Conservation (phyloP, 768 basidiomycete genomes). For the Auriscalpium orientale region DNA sequence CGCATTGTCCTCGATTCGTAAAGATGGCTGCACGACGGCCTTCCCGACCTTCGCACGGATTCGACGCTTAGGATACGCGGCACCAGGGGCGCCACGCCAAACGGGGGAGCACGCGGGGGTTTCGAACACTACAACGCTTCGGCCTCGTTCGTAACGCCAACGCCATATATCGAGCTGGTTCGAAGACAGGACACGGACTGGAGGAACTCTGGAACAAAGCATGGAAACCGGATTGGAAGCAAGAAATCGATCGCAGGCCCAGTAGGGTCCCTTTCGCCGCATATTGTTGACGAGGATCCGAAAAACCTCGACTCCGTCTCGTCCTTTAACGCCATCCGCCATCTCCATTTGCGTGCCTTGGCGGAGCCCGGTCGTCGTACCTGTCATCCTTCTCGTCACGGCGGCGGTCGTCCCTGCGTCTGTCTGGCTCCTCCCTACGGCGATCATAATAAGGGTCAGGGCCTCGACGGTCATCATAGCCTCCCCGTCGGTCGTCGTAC, state of each 20-base stretch:
- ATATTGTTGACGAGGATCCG: constrained; percentile 10
- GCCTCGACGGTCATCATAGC: constrained; percentile 73
- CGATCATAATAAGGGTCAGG: constrained; percentile 86
- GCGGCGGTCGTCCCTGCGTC: constrained; percentile 66
- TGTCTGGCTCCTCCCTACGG: constrained; percentile 64
- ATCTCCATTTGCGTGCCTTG: constrained; percentile 73
- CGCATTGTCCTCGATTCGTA: no score
- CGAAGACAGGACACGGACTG: constrained; percentile 4
- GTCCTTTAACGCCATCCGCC: constrained; percentile 64
- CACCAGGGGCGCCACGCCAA: not conserved
- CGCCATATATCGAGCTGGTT: constrained; percentile 14
- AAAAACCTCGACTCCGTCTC: constrained; percentile 15
- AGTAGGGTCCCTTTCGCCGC: constrained; percentile 11
- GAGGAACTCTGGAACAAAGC: constrained; percentile 12
- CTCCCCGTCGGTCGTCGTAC: constrained; percentile 86
- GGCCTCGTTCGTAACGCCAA: constrained; percentile 17
- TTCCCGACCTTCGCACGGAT: not conserved
- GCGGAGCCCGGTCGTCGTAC: constrained; percentile 58
- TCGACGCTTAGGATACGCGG: not conserved
- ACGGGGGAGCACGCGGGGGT: not conserved
- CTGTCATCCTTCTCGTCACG: constrained; percentile 82
- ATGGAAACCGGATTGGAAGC: constrained; percentile 15
- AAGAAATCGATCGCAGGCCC: constrained; percentile 15
- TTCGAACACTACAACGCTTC: constrained; percentile 12
- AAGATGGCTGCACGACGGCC: no score